Conservation (phyloP, 2,329 filamentous ascomycete genomes). For the Colletotrichum salicis region DNA sequence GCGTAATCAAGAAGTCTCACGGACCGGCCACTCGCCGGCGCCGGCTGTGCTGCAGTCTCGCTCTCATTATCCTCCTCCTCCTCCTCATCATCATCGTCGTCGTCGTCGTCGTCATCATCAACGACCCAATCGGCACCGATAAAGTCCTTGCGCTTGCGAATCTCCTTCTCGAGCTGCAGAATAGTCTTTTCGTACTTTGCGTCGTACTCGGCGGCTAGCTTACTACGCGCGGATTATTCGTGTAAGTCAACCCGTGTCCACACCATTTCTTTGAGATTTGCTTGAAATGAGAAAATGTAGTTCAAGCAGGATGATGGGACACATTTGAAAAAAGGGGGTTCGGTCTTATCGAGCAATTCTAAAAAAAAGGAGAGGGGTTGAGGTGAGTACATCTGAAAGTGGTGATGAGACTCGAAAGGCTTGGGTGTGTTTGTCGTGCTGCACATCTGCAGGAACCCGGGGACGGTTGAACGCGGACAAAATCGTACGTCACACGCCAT, state of each 20-base stretch:
- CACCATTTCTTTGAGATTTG: too few species aligned
- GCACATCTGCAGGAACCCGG: conserved; percentile 32
- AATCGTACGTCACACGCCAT: not conserved
- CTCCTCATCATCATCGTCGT: conserved; percentile 19
- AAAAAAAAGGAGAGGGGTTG: too few species aligned
- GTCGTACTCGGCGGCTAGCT: conserved; percentile 67
- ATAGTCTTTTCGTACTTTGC: conserved; percentile 64
- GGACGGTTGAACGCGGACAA: not conserved
- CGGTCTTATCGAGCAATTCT: not conserved
- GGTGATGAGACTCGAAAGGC: not conserved
- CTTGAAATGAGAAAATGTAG: not conserved
- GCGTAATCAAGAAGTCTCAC: conserved; percentile 78
- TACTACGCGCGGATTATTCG: conserved; percentile 47
- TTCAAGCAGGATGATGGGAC: not conserved
- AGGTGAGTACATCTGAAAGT: too few species aligned
- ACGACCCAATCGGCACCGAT: conserved; percentile 68
- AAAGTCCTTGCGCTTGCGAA: conserved; percentile 66
- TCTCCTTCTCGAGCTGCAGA: conserved; percentile 62
- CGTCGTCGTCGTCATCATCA: conserved; percentile 47
- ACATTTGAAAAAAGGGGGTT: not conserved
- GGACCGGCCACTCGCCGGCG: not conserved
- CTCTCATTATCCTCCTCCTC: conserved; percentile 39
- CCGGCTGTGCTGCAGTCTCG: not conserved
- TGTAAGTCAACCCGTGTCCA: not conserved
- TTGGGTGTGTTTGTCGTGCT: not conserved